A percentile compares a stretch with the other conserved stretches of the same genome.
These are phyloP conservation scores for Solanum rostratum DNA, from an alignment of 257 asterid species.

Conservation along the genomic window DNA sequence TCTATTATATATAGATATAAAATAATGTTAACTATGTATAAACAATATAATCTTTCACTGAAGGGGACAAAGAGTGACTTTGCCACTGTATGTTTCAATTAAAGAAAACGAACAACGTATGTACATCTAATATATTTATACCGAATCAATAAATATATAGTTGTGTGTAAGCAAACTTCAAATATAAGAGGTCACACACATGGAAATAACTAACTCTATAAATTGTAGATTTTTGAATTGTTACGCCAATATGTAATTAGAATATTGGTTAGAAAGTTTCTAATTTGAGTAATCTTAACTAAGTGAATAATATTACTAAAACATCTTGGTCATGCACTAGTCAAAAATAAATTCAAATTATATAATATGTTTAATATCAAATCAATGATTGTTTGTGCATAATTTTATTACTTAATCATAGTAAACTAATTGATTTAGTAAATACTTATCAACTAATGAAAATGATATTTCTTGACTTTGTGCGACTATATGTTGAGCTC, in stretches of 20 bases:
- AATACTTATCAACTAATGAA: not conserved
- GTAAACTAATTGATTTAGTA: not conserved
- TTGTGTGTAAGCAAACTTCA: too few relatives aligned
- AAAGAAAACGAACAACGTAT: too few relatives aligned
- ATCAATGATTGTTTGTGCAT: not conserved
- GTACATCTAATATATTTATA: too few relatives aligned
- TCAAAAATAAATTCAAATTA: not conserved
- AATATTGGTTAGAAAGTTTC: too few relatives aligned
- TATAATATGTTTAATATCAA: not conserved
- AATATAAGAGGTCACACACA: too few relatives aligned
- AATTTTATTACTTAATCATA: not conserved
- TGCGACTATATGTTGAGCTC: not conserved
- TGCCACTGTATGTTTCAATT: too few relatives aligned
- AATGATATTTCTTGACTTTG: not conserved
- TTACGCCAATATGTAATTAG: not conserved
- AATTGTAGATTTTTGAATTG: not conserved
- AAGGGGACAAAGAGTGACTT: too few relatives aligned
- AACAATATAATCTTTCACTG: too few relatives aligned
- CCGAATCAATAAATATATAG: too few relatives aligned
- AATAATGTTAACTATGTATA: too few relatives aligned
- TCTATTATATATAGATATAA: too few relatives aligned
- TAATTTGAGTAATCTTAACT: not conserved
- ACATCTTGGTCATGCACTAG: not conserved
- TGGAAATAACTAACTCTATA: not conserved
- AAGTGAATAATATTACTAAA: not conserved